Conservation (phyloP, 345 rosid genomes). For the Syzygium grande region DNA sequence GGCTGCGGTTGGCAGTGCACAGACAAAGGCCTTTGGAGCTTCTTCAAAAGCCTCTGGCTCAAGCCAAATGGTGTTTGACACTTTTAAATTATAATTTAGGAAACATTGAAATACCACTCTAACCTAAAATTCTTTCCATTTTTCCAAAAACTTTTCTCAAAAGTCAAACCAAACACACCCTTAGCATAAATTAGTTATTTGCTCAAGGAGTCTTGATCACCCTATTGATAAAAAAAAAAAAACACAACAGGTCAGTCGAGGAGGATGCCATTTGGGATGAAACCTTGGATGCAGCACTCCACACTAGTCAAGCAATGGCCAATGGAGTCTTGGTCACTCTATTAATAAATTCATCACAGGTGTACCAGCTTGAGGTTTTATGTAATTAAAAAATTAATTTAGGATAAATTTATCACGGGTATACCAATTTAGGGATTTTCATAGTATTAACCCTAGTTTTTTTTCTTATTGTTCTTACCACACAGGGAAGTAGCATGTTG, state of each 20-base stretch:
- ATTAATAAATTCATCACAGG: too few species aligned
- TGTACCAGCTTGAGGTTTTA: too few species aligned
- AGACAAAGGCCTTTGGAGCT: background rate
- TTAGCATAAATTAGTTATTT: background rate
- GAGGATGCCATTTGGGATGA: background rate
- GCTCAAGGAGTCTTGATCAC: background rate
- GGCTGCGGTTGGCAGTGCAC: background rate
- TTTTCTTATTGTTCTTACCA: too few species aligned
- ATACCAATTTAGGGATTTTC: too few species aligned
- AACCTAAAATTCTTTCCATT: background rate
- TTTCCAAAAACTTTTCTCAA: too few species aligned
- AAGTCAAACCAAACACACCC: too few species aligned
- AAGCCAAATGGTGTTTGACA: background rate
- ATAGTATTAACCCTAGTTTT: too few species aligned
- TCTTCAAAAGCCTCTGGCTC: background rate
- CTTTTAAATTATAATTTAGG: too few species aligned
- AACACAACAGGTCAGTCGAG: background rate
- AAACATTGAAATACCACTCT: too few species aligned
- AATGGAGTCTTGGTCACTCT: background rate
- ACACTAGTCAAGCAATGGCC: background rate
- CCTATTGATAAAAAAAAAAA: background rate
- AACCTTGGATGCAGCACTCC: background rate
- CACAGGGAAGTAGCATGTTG: too few species aligned
- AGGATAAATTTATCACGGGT: too few species aligned
- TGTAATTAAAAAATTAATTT: too few species aligned